phyloP scores from a whole-genome alignment of 2,329 filamentous ascomycete genomes.

The Camillea tinctor region DNA sequence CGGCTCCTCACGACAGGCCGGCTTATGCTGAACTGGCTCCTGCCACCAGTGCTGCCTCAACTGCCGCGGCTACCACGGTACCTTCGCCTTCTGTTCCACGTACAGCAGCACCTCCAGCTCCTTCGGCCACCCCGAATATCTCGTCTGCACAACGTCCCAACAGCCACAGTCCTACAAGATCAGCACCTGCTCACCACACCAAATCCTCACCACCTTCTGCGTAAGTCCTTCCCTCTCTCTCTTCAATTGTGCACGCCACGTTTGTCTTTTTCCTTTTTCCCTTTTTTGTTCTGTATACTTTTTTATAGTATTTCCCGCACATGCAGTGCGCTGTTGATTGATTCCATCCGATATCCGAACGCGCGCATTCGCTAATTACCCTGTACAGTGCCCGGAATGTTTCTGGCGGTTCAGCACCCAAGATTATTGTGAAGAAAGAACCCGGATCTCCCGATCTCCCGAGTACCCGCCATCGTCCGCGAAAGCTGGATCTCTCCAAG shows the following conservation, averaged over 20 bases:
- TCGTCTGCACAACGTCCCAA: constrained; percentile 45
- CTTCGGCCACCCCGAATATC: constrained; percentile 42
- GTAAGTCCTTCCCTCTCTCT: constrained; percentile 44
- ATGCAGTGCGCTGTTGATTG: background rate
- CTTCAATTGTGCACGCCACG: constrained; percentile 3
- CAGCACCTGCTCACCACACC: constrained; percentile 24
- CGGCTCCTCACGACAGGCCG: constrained; percentile 63
- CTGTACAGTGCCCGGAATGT: constrained; percentile 50
- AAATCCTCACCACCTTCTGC: constrained; percentile 59
- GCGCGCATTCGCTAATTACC: constrained; percentile 23
- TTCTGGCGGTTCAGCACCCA: constrained; percentile 54
- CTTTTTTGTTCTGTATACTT: too few relatives aligned
- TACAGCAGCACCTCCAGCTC: constrained; percentile 35
- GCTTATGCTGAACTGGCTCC: constrained; percentile 52
- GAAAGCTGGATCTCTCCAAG: constrained; percentile 75
- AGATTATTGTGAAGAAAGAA: constrained; percentile 96
- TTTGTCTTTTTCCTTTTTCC: background rate
- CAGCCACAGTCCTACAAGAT: constrained; percentile 53
- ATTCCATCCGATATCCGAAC: background rate
- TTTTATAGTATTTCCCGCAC: background rate
- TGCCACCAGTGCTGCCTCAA: constrained; percentile 37
- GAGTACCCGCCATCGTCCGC: constrained; percentile 70
- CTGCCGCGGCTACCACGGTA: constrained; percentile 31
- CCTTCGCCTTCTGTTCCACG: constrained; percentile 48
- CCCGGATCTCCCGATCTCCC: constrained; percentile 81